phyloP scores from a whole-genome alignment of 192 early-diverging fungal genomes.

The Cladochytrium replicatum region DNA sequence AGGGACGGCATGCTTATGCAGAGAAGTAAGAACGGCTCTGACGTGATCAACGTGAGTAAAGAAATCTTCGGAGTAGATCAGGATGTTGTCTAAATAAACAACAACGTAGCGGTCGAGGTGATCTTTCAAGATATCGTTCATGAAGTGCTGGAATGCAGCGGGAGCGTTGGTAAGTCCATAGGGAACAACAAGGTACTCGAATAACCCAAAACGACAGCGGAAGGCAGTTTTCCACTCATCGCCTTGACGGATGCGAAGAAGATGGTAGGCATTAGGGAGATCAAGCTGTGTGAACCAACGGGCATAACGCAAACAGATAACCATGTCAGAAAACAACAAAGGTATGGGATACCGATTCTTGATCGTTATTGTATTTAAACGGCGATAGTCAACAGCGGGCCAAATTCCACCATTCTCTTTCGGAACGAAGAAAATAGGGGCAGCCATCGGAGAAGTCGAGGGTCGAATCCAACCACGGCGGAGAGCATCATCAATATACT shows the following conservation, averaged over 20 bases:
- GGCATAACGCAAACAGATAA: constrained; percentile 9
- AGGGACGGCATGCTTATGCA: no score
- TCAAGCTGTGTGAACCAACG: constrained; percentile 16
- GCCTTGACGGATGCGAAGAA: background rate
- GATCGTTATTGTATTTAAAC: constrained; percentile 26
- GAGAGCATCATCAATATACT: constrained; percentile 17
- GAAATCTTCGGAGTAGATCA: constrained; percentile 23
- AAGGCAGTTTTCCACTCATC: constrained; percentile 9
- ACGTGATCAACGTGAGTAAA: constrained; percentile 11
- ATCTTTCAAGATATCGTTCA: constrained; percentile 31
- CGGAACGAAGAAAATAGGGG: constrained; percentile 26
- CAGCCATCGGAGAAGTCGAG: constrained; percentile 10
- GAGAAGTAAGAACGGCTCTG: constrained; percentile 11
- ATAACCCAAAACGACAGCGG: constrained; percentile 8
- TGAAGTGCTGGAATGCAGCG: constrained; percentile 34
- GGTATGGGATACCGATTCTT: constrained; percentile 30
- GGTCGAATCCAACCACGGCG: constrained; percentile 13
- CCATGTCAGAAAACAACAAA: constrained; percentile 24
- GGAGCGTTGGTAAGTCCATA: constrained; percentile 35
- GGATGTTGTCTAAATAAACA: constrained; percentile 30
- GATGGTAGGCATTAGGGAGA: constrained; percentile 10
- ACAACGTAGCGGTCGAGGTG: constrained; percentile 6
- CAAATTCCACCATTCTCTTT: constrained; percentile 29
- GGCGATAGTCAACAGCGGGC: constrained; percentile 29
- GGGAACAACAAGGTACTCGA: constrained; percentile 7